Evolutionary conservation across 805 yeast genomes (phyloP).

Genomic region (Candida rishiriensis): DNA sequence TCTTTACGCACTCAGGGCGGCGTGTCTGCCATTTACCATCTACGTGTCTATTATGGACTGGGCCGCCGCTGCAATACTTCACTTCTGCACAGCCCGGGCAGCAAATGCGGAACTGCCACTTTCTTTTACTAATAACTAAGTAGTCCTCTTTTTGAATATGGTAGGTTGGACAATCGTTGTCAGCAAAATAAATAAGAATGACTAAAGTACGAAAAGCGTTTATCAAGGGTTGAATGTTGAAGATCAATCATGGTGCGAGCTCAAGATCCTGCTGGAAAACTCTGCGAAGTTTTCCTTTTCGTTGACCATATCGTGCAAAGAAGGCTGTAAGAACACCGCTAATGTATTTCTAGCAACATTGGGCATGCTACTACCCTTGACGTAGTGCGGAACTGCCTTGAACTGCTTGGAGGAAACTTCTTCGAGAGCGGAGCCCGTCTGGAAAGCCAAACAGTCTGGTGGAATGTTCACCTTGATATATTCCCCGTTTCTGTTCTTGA

Average conservation of each 20-base stretch:
- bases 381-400: constrained; percentile 57
- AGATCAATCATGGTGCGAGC: constrained; percentile 32
- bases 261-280: constrained; percentile 40
- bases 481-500: constrained; percentile 40
- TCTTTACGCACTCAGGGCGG: too few relatives aligned
- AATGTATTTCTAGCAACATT: constrained; percentile 47
- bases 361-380: constrained; percentile 37
- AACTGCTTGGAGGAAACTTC: constrained; percentile 44
- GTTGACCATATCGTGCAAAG: constrained; percentile 45
- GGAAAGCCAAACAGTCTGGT: constrained; percentile 52
- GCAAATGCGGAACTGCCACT: too few relatives aligned
- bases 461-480: constrained; percentile 52
- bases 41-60: too few relatives aligned
- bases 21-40: too few relatives aligned
- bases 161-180: too few relatives aligned
- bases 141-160: too few relatives aligned
- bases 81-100: too few relatives aligned
- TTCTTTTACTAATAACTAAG: too few relatives aligned
- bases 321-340: constrained; percentile 62
- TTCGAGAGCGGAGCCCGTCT: constrained; percentile 54
- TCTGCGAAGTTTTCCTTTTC: constrained; percentile 43
- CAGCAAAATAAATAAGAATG: too few relatives aligned
- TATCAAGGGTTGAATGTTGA: too few relatives aligned
- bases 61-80: too few relatives aligned
- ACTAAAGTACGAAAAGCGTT: too few relatives aligned